A percentile compares a stretch with the other conserved stretches of the same genome.
Evolutionary conservation across 2,329 filamentous ascomycete genomes (phyloP).

Genomic region (Phaeosphaeria sp.): DNA sequence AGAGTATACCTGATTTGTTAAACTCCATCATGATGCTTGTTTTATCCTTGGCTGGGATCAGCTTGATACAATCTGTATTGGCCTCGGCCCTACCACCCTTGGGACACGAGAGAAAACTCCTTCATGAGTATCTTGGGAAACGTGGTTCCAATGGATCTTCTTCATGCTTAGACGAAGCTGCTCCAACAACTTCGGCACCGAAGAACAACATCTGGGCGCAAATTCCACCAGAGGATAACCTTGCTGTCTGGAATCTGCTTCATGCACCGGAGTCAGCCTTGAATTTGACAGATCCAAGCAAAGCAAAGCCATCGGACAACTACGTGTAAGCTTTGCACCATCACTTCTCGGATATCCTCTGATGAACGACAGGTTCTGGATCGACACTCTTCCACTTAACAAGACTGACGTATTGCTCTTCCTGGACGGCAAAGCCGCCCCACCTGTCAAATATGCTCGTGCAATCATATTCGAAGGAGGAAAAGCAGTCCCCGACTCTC

Average conservation of each 20-base stretch:
- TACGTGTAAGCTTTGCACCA: slow-evolving; percentile 37
- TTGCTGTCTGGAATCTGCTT: slow-evolving; percentile 54
- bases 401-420: slow-evolving; percentile 57
- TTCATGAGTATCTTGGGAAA: slow-evolving; percentile 26
- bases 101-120: slow-evolving; percentile 28
- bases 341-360: not conserved
- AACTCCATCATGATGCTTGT: not conserved
- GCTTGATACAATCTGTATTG: not conserved
- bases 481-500: slow-evolving; percentile 51
- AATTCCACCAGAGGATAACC: slow-evolving; percentile 53
- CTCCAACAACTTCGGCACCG: slow-evolving; percentile 38
- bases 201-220: slow-evolving; percentile 52
- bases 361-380: slow-evolving; percentile 39
- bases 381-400: slow-evolving; percentile 59
- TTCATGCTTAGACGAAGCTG: slow-evolving; percentile 19
- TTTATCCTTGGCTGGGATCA: not conserved
- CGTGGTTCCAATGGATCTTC: slow-evolving; percentile 14
- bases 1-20: not conserved
- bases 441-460: slow-evolving; percentile 54
- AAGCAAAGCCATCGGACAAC: slow-evolving; percentile 54
- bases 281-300: slow-evolving; percentile 53
- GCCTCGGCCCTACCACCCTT: slow-evolving; percentile 25
- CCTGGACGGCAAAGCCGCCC: slow-evolving; percentile 46
- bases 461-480: slow-evolving; percentile 57
- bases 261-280: slow-evolving; percentile 51